phyloP scores from a whole-genome alignment of 495 filamentous ascomycete species.

The Podospora appendiculata region DNA sequence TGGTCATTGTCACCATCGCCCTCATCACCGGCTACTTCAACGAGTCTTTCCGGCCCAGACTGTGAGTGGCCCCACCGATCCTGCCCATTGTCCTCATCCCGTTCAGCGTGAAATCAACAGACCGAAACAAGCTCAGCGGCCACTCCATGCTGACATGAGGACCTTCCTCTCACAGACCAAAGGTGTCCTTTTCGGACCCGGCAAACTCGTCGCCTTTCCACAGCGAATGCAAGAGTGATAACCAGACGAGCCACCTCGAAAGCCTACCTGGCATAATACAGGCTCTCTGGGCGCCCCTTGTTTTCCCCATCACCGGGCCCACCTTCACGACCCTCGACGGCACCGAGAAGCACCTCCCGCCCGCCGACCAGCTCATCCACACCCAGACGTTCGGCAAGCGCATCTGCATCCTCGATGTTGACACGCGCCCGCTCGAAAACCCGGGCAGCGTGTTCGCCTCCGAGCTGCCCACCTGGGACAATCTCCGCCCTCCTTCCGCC shows the following conservation, averaged over 20 bases:
- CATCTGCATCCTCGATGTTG: conserved; percentile 33
- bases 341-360: conserved; percentile 15
- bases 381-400: conserved; percentile 21
- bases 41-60: conserved; percentile 9
- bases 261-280: conserved; percentile 12
- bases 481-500: conserved; percentile 14
- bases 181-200: not conserved
- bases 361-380: conserved; percentile 12
- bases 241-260: conserved; percentile 1
- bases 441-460: conserved; percentile 22
- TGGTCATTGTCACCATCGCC: conserved; percentile 6
- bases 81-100: not conserved
- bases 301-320: conserved; percentile 18
- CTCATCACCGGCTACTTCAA: conserved; percentile 12
- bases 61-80: conserved; percentile 7
- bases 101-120: no score
- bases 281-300: conserved; percentile 17
- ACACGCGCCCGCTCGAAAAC: conserved; percentile 25
- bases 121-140: no score
- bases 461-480: conserved; percentile 11
- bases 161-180: not conserved
- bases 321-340: conserved; percentile 17
- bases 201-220: not conserved
- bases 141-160: not conserved
- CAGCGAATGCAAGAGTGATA: not conserved